A percentile compares a stretch with the other conserved stretches of the same genome.
phyloP scores from a whole-genome alignment of 805 yeast species.

The Yamadazyma paraphyllophila region DNA sequence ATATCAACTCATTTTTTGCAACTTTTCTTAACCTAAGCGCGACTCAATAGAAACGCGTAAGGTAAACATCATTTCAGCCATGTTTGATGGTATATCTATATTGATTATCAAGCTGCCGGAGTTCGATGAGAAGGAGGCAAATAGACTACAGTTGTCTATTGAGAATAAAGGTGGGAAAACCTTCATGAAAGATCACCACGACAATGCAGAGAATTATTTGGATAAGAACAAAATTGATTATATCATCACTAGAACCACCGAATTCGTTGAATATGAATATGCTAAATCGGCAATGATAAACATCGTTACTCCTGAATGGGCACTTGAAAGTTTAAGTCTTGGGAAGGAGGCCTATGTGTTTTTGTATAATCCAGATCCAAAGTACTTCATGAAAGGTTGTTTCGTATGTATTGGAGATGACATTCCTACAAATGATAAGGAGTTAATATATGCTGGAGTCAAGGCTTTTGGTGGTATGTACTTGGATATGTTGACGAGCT shows the following conservation, averaged over 20 bases:
- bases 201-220: conserved; percentile 8
- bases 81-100: conserved; percentile 6
- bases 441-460: conserved; percentile 66
- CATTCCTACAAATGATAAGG: conserved; percentile 57
- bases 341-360: conserved; percentile 49
- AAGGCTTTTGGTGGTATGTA: conserved; percentile 76
- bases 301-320: conserved; percentile 62
- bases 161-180: conserved; percentile 13
- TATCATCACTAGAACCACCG: conserved; percentile 49
- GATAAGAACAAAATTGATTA: conserved; percentile 27
- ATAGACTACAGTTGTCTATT: conserved; percentile 8
- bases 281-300: conserved; percentile 60
- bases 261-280: conserved; percentile 50
- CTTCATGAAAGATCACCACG: conserved; percentile 6
- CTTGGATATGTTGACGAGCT: conserved; percentile 58
- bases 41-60: conserved; percentile 4
- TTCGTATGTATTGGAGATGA: conserved; percentile 60
- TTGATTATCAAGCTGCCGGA: conserved; percentile 8
- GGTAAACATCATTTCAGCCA: background rate
- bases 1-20: too few relatives aligned
- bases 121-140: conserved; percentile 9
- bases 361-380: conserved; percentile 70
- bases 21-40: background rate
- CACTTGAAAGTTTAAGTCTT: conserved; percentile 43
- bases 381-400: conserved; percentile 58